Evolutionary conservation across 78 protist species (phyloP).

Genomic region (Emiliania huxleyi): DNA sequence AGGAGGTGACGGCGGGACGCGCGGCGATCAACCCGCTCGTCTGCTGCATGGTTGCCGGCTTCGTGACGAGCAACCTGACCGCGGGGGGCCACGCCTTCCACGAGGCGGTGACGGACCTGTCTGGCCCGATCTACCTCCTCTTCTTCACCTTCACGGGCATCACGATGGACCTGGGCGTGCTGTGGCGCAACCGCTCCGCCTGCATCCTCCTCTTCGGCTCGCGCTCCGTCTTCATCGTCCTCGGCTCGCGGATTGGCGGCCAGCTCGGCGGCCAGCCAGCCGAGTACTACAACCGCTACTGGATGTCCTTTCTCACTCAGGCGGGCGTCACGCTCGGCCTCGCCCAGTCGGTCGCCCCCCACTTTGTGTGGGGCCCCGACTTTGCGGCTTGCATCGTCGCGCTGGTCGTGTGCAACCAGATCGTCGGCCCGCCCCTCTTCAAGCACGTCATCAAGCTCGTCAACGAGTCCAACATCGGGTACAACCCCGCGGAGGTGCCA

Average conservation of each 20-base stretch:
- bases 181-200: not conserved
- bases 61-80: not conserved
- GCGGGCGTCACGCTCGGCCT: constrained; percentile 22
- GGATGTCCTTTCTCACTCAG: not conserved
- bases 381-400: not conserved
- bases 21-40: not conserved
- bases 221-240: not conserved
- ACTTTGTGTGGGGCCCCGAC: not conserved
- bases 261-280: not conserved
- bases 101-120: not conserved
- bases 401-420: not conserved
- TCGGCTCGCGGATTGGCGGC: not conserved
- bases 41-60: not conserved
- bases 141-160: not conserved
- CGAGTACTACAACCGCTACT: not conserved
- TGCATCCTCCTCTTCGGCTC: not conserved
- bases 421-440: not conserved
- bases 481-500: not conserved
- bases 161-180: not conserved
- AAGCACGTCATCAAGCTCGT: not conserved
- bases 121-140: not conserved
- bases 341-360: not conserved
- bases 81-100: not conserved
- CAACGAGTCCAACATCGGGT: not conserved
- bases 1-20: not conserved